phyloP scores from a whole-genome alignment of 1,139 yeast species.

The Pichia sp. region DNA sequence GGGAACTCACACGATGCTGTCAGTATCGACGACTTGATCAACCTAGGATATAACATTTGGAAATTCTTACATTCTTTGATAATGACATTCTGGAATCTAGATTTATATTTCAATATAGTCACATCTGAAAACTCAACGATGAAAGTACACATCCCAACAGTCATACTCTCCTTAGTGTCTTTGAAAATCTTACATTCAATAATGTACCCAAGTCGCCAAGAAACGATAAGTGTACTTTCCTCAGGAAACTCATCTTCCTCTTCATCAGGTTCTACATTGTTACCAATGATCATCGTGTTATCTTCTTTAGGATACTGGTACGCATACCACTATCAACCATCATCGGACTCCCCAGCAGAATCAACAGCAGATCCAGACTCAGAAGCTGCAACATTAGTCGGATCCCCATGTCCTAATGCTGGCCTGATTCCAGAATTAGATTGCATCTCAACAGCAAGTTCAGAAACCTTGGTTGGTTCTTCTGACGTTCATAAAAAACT shows the following conservation, averaged over 20 bases:
- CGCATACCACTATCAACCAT: not conserved
- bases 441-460: not conserved
- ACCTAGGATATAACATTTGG: slow-evolving; percentile 10
- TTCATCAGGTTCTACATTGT: not conserved
- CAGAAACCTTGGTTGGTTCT: slow-evolving; percentile 1
- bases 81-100: slow-evolving; percentile 26
- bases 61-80: slow-evolving; percentile 8
- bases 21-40: slow-evolving; percentile 11
- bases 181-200: slow-evolving; percentile 7
- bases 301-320: slow-evolving; percentile 4
- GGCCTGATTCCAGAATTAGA: slow-evolving; percentile 1
- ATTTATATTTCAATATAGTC: slow-evolving; percentile 26
- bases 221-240: not conserved
- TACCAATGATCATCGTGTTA: slow-evolving; percentile 1
- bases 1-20: not conserved
- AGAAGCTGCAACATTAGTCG: not conserved
- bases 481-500: no score
- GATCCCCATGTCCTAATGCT: not conserved
- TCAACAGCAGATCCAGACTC: not conserved
- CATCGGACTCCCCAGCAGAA: not conserved
- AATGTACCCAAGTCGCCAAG: not conserved
- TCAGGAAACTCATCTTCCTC: not conserved
- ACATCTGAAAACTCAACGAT: slow-evolving; percentile 21
- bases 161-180: slow-evolving; percentile 13
- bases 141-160: slow-evolving; percentile 30